Evolutionary conservation across 192 early-diverging fungal species (phyloP), one percentile per base, ranked within the genome.

Genomic region (Linnemannia zychae): DNA sequence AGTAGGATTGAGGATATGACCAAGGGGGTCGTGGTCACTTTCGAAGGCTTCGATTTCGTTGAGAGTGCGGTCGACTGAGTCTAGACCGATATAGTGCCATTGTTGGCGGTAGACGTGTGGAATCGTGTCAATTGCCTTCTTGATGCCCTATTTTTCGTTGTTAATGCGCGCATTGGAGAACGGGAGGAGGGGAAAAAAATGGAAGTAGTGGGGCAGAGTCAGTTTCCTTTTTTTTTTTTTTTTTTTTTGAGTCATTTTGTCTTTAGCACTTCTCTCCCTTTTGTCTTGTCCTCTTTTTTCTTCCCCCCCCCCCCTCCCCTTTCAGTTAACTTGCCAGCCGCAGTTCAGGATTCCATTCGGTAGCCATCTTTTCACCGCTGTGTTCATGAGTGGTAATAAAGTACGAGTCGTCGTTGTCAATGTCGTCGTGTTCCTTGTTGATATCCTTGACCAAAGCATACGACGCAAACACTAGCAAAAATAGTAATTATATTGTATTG

Each of bases 301-400:
- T 7, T 57, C 15, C n/a, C n/a, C 49, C 49, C 49, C 49, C 46
- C 46, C 46, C 46, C 46, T 20, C 49, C 49, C 49, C 22, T 57
- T 24, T 24, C 52, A 57, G 24, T 3, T 28, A 12, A n/a, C 36
- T 36, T 81, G 76, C 80, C 74, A 81, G 46, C 2, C 80, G 73
- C 4, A 75, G 47, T 47, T 81, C 80, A 18, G 81, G 81, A 28
- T 46, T 77, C 81, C 81, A 82, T 68, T 82, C 81, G 18, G 81
- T 82, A 7, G 31, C 81, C 47, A 82, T 73, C 6, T 50, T 76
- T 20, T 77, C 53, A 22, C 81, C 81, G 22, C 67, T 52, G 9
- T n/a, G n/a, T n/a, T 28, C 3, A 4, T 69, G 22, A 0, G 75
- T 73, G 31, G 75, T 73, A 66, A 68, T 31, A 40, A 78, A 83